These are phyloP conservation scores for Rhododendron mucronatum DNA, from an alignment of 148 eudicot species.

Conservation along the genomic window DNA sequence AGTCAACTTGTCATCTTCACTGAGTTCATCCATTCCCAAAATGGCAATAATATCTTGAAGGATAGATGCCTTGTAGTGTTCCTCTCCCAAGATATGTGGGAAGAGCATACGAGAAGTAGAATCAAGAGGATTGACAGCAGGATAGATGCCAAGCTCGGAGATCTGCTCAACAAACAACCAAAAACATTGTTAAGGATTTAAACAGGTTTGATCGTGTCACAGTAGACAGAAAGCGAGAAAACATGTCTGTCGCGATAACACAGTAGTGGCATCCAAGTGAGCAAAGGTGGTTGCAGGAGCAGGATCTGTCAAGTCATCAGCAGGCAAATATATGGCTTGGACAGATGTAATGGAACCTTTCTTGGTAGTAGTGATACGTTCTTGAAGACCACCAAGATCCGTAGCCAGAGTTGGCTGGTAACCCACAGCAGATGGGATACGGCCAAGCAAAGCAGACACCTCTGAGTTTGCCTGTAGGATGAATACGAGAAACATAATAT, in stretches of 20 bases:
- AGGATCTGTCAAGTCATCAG: slow-evolving; percentile 93
- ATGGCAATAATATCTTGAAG: slow-evolving; percentile 98
- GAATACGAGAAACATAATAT: background rate
- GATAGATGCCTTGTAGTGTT: slow-evolving; percentile 43
- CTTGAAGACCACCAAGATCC: slow-evolving; percentile 98
- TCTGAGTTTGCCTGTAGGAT: slow-evolving; percentile 78
- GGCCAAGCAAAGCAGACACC: slow-evolving; percentile 99
- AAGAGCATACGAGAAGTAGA: slow-evolving; percentile 98
- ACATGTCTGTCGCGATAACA: slow-evolving; percentile 77
- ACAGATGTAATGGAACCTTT: slow-evolving; percentile 96
- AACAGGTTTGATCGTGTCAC: background rate
- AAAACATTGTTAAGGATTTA: background rate
- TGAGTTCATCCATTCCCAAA: slow-evolving; percentile 98
- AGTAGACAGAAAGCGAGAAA: background rate
- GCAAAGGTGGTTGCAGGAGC: slow-evolving; percentile 91
- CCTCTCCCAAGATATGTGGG: slow-evolving; percentile 93
- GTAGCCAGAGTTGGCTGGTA: slow-evolving; percentile 98
- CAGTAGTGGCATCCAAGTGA: slow-evolving; percentile 99
- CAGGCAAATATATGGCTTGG: slow-evolving; percentile 95
- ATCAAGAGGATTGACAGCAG: slow-evolving; percentile 91
- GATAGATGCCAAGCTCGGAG: slow-evolving; percentile 98
- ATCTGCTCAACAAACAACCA: slow-evolving; percentile 34
- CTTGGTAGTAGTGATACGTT: slow-evolving; percentile 95
- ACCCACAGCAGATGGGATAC: slow-evolving; percentile 98
- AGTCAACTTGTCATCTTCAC: slow-evolving; percentile 96